Base-by-base conservation (phyloP, 2,329 filamentous ascomycete genomes). In the Trichoderma breve region DNA sequence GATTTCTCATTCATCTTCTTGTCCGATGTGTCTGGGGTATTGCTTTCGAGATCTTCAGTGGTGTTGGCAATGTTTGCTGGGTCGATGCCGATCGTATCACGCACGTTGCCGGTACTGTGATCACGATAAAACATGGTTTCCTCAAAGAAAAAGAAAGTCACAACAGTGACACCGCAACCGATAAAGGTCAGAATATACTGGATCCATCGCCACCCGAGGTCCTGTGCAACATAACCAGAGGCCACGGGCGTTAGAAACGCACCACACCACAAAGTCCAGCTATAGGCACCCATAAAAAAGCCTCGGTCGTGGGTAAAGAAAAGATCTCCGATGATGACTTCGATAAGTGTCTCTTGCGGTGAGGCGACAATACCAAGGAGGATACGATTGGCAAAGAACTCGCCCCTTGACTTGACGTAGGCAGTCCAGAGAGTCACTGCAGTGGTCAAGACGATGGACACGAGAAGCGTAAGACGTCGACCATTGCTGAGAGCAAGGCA, bases 401-500 rank as follows among this genome's bases (percentile, higher is more conserved):
- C 72, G 4, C 69, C 14, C 7, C 18, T 26, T 26, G 62, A 51
- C 26, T 26, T 21, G 21, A 75, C 75, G 14, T 77, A 74, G 3
- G 79, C 75, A 1, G 79, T 78, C 80, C 79, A 81, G 2, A 88
- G 76, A 57, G 71, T 74, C 15, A 70, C 77, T 76, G 82, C 74
- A 39, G 78, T 73, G 14, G 74, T 79, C 60, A 76, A 78, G 18
- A 82, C 67, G 60, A 78, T 77, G 1, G 82, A 83, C 39, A 84
- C 15, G 15, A 65, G 62, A 70, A 86, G 87, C 1, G 84, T 82
- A 1, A 82, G 80, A 6, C 86, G 80, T 70, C 86, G 83, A n/a
- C 86, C 86, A 73, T 85, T 87, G 62, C 84, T 83, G 21, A 87
- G 76, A 0, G 86, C 86, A 34, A 88, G 75, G 3, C 86, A 85